Evolutionary conservation across 2,329 filamentous ascomycete genomes (phyloP).

Genomic region (Aspergillus sp.): DNA sequence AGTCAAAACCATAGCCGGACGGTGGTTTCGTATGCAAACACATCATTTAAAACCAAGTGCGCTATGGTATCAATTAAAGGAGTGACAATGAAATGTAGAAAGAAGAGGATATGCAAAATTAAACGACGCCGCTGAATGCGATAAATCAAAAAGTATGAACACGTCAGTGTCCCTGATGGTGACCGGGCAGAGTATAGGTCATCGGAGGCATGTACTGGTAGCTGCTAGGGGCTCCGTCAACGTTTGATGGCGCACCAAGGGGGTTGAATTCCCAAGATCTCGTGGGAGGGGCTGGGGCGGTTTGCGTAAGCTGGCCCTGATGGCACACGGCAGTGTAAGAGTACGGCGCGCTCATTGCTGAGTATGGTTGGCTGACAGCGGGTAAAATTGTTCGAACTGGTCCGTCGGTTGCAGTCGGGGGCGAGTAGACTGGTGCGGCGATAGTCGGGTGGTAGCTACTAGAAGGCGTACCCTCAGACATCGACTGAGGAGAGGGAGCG

Average conservation of each 20-base stretch:
- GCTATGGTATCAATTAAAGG: slow-evolving; percentile 26
- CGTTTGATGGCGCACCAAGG: slow-evolving; percentile 27
- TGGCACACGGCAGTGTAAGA: slow-evolving; percentile 34
- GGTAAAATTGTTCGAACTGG: slow-evolving; percentile 36
- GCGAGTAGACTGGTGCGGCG: slow-evolving; percentile 46
- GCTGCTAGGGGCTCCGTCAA: slow-evolving; percentile 28
- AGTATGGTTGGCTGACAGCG: slow-evolving; percentile 31
- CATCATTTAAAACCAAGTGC: slow-evolving; percentile 25
- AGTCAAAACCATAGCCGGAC: slow-evolving; percentile 20
- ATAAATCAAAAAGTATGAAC: slow-evolving; percentile 4
- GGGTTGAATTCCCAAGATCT: slow-evolving; percentile 41
- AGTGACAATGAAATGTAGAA: slow-evolving; percentile 25
- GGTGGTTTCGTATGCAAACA: slow-evolving; percentile 21
- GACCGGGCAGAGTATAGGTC: slow-evolving; percentile 33
- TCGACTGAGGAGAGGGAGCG: slow-evolving; percentile 50
- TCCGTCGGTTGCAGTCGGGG: slow-evolving; percentile 35
- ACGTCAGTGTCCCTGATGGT: slow-evolving; percentile 23
- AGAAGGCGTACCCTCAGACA: slow-evolving; percentile 45
- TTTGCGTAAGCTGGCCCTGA: slow-evolving; percentile 27
- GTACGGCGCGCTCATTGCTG: slow-evolving; percentile 29
- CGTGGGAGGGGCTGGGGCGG: slow-evolving; percentile 25
- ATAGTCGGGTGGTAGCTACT: slow-evolving; percentile 45
- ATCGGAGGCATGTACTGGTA: slow-evolving; percentile 36
- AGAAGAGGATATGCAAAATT: slow-evolving; percentile 9
- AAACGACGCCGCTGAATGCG: slow-evolving; percentile 19